Evolutionary conservation across 352 stramenopile genomes (phyloP), one percentile per base, ranked within the genome.

Genomic region (Globisporangium sylvaticum): DNA sequence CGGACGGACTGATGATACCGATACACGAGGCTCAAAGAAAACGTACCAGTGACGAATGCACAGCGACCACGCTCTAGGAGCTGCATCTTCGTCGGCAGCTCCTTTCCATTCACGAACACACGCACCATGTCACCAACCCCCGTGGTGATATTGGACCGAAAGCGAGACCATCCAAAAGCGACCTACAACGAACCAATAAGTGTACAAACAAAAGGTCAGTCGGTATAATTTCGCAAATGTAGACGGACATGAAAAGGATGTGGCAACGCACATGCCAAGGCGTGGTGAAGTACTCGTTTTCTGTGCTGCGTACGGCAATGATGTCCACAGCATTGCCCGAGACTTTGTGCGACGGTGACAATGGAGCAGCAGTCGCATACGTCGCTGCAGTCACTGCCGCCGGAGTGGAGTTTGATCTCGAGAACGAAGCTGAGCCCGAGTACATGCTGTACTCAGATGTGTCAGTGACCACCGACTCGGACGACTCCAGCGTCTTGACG

Each of bases 311-410:
- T 9, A 88, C 87, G 14, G 83, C 81, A 32, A 94, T 84, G 72
- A 94, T 88, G 44, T 94, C 87, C 10, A 94, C 76, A 0, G 84
- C 83, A 71, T 94, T 94, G 46, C 87, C 87, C 4, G 79, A 74
- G 69, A 85, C 83, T 52, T 91, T 91, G 74, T 89, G 88, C 66
- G 74, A 59, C n/a, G 80, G 75, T 15, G 69, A 52, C 12, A 68
- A 12, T 22, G 62, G 31, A 34, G 75, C 66, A 34, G 63, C 22
- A 12, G 71, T 18, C 18, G 53, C 42, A 8, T 32, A 46, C 46
- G 53, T 44, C 0, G 57, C 60, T 14, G 65, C n/a, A n/a, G 22
- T 27, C 37, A 44, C 29, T 0, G 50, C 65, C 8, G 65, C n/a
- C n/a, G 20, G 53, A 71, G 46, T 37, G 14, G 39, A 67, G 67